Evolutionary conservation across 805 yeast species (phyloP), one percentile per base, ranked within the genome.

Genomic region (Candida khao-thaluensis): DNA sequence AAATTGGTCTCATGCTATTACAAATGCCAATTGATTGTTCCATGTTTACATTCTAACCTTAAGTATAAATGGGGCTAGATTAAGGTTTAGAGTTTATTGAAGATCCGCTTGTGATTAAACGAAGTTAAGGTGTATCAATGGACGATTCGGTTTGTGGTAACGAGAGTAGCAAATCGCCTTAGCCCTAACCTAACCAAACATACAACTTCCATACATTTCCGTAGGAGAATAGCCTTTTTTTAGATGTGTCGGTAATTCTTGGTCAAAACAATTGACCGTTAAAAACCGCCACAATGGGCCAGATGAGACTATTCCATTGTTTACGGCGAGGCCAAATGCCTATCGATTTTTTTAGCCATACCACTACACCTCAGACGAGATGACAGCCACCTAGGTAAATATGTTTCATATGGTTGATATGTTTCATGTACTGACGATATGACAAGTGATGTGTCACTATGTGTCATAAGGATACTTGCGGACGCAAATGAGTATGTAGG

Each of bases 201-300:
- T n/a, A n/a, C n/a, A n/a, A n/a, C n/a, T n/a, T n/a, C n/a, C n/a
- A n/a, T n/a, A n/a, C n/a, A n/a, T n/a, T n/a, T n/a, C n/a, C n/a
- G n/a, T n/a, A n/a, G n/a, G n/a, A n/a, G n/a, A n/a, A n/a, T n/a
- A n/a, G n/a, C n/a, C n/a, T n/a, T n/a, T n/a, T n/a, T n/a, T n/a
- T n/a, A n/a, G n/a, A n/a, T n/a, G 9, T 21, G 26, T 31, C 26
- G 35, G 20, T 31, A 31, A 31, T 31, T 31, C 35, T 21, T 31
- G 35, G 8, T n/a, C 10, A 15, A 31, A 31, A 31, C 35, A 31
- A 31, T 14, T 15, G 18, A 31, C 26, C 32, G 26, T 22, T 21
- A 31, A 31, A n/a, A 31, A 31, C 9, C 12, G 5, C 7, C 24
- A 31, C 35, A 22, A 31, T 31, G 7, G 17, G 5, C 5, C 20